Conservation (phyloP, 371 early-diverging fungal genomes). For the Syncephalastrum racemosum region DNA sequence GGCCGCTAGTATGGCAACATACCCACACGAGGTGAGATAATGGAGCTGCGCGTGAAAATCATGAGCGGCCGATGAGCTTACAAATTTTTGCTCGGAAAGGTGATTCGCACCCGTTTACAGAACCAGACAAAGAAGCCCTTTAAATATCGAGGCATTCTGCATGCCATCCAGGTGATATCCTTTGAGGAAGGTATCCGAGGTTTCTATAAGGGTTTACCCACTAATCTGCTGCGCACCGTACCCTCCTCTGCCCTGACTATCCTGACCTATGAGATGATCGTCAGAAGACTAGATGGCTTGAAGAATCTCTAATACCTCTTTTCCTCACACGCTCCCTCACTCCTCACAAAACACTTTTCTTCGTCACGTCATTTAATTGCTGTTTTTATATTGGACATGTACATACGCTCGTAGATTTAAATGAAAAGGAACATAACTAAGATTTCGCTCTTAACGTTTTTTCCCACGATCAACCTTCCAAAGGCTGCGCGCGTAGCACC, state of each 20-base stretch:
- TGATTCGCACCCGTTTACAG: slow-evolving; percentile 88
- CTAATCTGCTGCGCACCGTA: slow-evolving; percentile 87
- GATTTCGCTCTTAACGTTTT: background rate
- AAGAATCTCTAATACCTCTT: slow-evolving; percentile 23
- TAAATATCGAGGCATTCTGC: slow-evolving; percentile 77
- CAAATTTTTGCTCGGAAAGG: slow-evolving; percentile 27
- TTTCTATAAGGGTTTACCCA: slow-evolving; percentile 87
- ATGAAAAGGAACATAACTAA: background rate
- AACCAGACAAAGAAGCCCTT: slow-evolving; percentile 73
- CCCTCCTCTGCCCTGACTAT: slow-evolving; percentile 89
- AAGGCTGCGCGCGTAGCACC: background rate
- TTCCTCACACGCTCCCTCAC: background rate
- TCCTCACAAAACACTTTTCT: background rate
- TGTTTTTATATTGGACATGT: background rate
- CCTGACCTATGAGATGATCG: slow-evolving; percentile 78
- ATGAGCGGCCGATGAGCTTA: background rate
- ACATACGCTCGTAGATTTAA: slow-evolving; percentile 4
- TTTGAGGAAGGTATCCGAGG: slow-evolving; percentile 79
- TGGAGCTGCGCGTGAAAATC: background rate
- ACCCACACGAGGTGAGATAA: slow-evolving; percentile 63
- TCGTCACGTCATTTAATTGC: too few species aligned
- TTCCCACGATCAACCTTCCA: background rate
- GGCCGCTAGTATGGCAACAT: slow-evolving; percentile 84
- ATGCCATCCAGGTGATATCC: slow-evolving; percentile 71
- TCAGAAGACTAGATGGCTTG: slow-evolving; percentile 35